Conservation (phyloP, 176 grass and related monocot genomes). For the Phyllostachys edulis region DNA sequence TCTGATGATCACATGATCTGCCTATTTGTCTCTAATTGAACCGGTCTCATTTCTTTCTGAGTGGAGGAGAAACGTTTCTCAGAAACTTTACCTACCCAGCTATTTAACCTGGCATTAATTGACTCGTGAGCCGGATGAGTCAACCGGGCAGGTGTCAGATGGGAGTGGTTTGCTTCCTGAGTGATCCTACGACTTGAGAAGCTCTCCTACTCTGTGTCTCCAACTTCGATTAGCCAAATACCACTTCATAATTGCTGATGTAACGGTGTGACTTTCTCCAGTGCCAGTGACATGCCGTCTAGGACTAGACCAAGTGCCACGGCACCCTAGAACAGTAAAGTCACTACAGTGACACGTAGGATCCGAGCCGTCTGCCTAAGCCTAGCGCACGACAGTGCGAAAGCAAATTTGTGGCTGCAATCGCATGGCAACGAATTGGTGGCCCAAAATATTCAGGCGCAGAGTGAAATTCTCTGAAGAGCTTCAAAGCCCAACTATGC, state of each 20-base stretch:
- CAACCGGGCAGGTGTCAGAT: not conserved
- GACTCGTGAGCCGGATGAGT: no score
- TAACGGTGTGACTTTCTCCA: not conserved
- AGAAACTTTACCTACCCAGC: no score
- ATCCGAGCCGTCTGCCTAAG: not conserved
- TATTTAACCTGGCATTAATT: no score
- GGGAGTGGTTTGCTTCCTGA: not conserved
- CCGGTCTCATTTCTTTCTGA: not conserved
- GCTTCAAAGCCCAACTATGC: not conserved
- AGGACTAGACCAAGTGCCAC: no score
- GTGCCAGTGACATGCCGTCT: not conserved
- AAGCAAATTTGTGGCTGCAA: not conserved
- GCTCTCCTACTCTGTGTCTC: no score
- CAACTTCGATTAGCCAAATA: not conserved
- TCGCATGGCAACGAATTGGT: not conserved
- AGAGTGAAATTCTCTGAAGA: not conserved
- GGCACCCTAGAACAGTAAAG: no score
- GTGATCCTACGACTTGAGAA: not conserved
- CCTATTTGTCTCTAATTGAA: not conserved
- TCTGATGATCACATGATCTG: not conserved
- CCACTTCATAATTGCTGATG: not conserved
- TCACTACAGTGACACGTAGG: no score
- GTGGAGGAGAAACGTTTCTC: not conserved
- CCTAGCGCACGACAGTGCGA: not conserved
- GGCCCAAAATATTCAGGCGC: not conserved